Conservation (phyloP, 768 basidiomycete genomes). For the Ramaria rubella region DNA sequence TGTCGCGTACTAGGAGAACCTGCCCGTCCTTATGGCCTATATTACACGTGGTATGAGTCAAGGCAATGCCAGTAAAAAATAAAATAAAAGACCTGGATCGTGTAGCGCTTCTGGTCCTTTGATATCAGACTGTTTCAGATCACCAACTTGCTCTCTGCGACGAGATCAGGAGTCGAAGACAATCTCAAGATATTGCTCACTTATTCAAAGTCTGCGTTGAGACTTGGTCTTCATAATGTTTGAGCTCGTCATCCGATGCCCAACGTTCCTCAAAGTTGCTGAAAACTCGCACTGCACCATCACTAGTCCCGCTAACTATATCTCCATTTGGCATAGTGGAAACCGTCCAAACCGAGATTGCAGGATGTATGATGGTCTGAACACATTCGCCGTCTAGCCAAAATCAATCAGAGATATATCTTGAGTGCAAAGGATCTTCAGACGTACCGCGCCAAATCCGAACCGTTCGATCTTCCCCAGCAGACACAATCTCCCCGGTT, state of each 20-base stretch:
- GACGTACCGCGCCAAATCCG: slow-evolving; percentile 81
- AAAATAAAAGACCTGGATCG: slow-evolving; percentile 51
- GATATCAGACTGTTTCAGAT: slow-evolving; percentile 87
- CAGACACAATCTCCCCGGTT: slow-evolving; percentile 76
- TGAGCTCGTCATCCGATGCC: slow-evolving; percentile 57
- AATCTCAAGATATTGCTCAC: slow-evolving; percentile 15
- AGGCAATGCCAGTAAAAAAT: neutral
- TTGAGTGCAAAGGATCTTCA: neutral
- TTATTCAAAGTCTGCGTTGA: slow-evolving; percentile 74
- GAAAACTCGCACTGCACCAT: slow-evolving; percentile 83
- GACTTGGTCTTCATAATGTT: slow-evolving; percentile 68
- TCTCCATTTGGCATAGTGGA: slow-evolving; percentile 85
- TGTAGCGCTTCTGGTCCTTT: slow-evolving; percentile 78
- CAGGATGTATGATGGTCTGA: slow-evolving; percentile 88
- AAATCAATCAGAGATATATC: slow-evolving; percentile 3
- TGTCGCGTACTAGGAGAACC: slow-evolving; percentile 84
- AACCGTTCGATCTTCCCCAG: slow-evolving; percentile 90
- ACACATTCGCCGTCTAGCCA: slow-evolving; percentile 72
- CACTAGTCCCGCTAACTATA: slow-evolving; percentile 87
- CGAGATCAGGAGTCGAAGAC: neutral
- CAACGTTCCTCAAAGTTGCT: slow-evolving; percentile 66
- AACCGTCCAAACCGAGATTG: slow-evolving; percentile 96
- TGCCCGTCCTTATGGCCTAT: slow-evolving; percentile 90
- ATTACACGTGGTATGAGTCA: neutral
- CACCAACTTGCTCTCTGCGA: slow-evolving; percentile 70